Conservation (phyloP, 1,284 basidiomycete genomes). For the Pseudozyma tsukubaensis region DNA sequence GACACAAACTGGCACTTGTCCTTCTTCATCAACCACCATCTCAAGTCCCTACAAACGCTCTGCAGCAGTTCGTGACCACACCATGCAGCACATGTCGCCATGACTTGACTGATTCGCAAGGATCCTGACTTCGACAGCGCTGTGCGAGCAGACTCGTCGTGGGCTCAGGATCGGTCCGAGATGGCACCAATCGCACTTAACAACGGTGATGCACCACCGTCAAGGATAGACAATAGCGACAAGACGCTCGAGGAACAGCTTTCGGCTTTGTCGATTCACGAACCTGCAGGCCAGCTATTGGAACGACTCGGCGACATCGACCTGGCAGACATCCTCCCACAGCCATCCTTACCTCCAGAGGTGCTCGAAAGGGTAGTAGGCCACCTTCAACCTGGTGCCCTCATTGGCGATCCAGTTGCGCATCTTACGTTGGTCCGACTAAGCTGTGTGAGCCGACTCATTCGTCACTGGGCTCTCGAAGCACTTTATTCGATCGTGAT, state of each 20-base stretch:
- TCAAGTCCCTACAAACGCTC: not conserved
- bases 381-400: conserved; percentile 39
- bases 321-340: conserved; percentile 22
- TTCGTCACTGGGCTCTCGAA: conserved; percentile 57
- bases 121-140: conserved; percentile 33
- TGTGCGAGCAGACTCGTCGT: conserved; percentile 30
- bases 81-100: conserved; percentile 11
- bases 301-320: conserved; percentile 24
- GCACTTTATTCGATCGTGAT: conserved; percentile 60
- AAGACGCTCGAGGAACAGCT: conserved; percentile 17
- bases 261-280: conserved; percentile 20
- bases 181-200: conserved; percentile 17
- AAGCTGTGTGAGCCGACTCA: conserved; percentile 45
- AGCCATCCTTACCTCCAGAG: conserved; percentile 57
- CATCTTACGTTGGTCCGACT: conserved; percentile 52
- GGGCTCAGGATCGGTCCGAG: conserved; percentile 30
- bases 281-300: conserved; percentile 25
- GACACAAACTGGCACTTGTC: no score
- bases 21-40: not conserved
- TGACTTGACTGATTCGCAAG: conserved; percentile 7
- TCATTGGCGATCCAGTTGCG: conserved; percentile 48
- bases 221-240: no score
- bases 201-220: not conserved
- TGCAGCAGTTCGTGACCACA: not conserved
- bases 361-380: conserved; percentile 50